These are phyloP conservation scores for Fusarium fujikuroi DNA, from an alignment of 2,329 filamentous ascomycete species.

Conservation along the genomic window DNA sequence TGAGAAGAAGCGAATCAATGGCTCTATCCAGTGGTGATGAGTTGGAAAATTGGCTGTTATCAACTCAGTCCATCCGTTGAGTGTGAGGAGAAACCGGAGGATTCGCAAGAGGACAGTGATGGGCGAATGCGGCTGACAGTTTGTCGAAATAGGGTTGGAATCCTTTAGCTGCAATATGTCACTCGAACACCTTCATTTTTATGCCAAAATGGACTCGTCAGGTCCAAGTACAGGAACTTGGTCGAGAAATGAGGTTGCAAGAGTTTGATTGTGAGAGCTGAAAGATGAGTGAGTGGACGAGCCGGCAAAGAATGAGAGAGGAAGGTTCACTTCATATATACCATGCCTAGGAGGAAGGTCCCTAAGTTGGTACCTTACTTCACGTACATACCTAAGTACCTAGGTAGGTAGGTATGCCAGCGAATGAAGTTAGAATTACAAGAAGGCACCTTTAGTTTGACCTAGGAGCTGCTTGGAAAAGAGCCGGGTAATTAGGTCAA, in stretches of 20 bases:
- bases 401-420: background rate
- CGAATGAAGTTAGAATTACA: background rate
- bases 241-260: background rate
- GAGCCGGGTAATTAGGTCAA: background rate
- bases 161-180: background rate
- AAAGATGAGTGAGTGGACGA: background rate
- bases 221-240: background rate
- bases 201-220: constrained; percentile 9
- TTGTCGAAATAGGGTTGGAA: background rate
- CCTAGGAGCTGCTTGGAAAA: background rate
- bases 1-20: background rate
- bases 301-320: background rate
- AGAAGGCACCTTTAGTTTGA: background rate
- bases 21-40: background rate
- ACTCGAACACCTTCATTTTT: constrained; percentile 3
- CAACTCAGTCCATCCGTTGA: background rate
- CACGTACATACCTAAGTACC: too few relatives aligned
- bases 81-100: constrained; percentile 6
- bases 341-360: background rate
- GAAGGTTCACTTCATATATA: background rate
- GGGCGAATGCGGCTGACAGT: background rate
- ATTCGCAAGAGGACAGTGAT: background rate
- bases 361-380: too few relatives aligned
- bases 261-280: background rate
- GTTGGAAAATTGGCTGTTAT: background rate